These are phyloP conservation scores for Cytospora leucostoma DNA, from an alignment of 2,329 filamentous ascomycete species.

Conservation along the genomic window DNA sequence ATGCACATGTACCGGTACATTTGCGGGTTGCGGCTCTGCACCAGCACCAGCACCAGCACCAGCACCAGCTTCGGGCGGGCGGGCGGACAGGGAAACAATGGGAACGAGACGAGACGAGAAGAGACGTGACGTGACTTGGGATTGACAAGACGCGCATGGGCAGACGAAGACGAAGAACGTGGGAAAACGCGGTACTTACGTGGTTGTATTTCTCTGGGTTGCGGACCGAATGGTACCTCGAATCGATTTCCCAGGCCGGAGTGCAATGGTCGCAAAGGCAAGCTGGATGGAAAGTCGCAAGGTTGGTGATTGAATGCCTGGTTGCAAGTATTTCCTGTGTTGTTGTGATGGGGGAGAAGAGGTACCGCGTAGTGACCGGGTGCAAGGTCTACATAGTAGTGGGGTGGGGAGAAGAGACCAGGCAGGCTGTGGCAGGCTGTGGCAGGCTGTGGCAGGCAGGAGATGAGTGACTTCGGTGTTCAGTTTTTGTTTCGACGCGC, in stretches of 20 bases:
- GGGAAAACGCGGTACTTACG: conserved; percentile 14
- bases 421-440: no score
- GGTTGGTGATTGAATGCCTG: neutral
- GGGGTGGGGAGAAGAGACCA: no score
- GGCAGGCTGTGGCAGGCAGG: neutral
- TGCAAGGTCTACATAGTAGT: neutral
- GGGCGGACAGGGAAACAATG: neutral
- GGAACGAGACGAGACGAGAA: neutral
- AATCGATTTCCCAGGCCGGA: neutral
- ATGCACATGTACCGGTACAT: conserved; percentile 12
- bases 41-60: neutral
- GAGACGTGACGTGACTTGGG: neutral
- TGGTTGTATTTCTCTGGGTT: conserved; percentile 1
- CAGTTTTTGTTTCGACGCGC: neutral
- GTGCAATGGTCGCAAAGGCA: neutral
- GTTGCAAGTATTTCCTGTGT: conserved; percentile 2
- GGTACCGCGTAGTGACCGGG: conserved; percentile 9
- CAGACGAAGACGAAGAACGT: neutral
- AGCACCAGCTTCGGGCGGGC: no score
- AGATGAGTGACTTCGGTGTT: neutral
- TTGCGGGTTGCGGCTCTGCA: conserved; percentile 21
- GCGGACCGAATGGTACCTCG: neutral
- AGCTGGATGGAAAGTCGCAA: neutral
- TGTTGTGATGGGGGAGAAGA: neutral
- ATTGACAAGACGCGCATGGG: neutral